These are phyloP conservation scores for Aspergillus chevalieri DNA, from an alignment of 2,329 filamentous ascomycete genomes.

Conservation along the genomic window DNA sequence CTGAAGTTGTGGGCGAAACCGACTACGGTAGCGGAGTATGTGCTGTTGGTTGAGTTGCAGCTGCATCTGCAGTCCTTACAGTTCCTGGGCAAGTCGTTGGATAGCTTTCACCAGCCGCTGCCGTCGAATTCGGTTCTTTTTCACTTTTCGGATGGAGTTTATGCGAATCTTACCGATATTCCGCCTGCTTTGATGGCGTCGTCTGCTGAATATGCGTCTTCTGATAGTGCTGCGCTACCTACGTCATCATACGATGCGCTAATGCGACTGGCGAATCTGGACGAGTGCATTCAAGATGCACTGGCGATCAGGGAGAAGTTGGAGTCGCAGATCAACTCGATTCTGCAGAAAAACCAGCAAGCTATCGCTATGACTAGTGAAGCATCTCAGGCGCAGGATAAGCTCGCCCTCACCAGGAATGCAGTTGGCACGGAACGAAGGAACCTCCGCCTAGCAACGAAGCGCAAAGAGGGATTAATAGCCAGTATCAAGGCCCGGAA, in stretches of 20 bases:
- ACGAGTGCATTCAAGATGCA: slow-evolving; percentile 86
- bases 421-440: slow-evolving; percentile 60
- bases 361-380: slow-evolving; percentile 25
- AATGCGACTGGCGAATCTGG: slow-evolving; percentile 80
- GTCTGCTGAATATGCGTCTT: slow-evolving; percentile 13
- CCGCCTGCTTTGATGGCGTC: slow-evolving; percentile 38
- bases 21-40: slow-evolving; percentile 47
- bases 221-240: slow-evolving; percentile 45
- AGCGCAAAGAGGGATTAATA: slow-evolving; percentile 61
- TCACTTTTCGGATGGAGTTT: slow-evolving; percentile 79
- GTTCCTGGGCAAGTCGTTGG: slow-evolving; percentile 64
- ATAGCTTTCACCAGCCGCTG: slow-evolving; percentile 63
- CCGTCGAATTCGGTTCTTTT: slow-evolving; percentile 79
- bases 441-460: slow-evolving; percentile 56
- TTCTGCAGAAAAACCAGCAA: slow-evolving; percentile 34
- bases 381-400: slow-evolving; percentile 35
- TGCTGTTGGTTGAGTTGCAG: slow-evolving; percentile 66
- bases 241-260: slow-evolving; percentile 82
- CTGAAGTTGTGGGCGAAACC: slow-evolving; percentile 69
- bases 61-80: slow-evolving; percentile 68
- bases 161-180: slow-evolving; percentile 67
- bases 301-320: slow-evolving; percentile 68
- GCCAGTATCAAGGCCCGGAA: slow-evolving; percentile 60
- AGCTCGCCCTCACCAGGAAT: slow-evolving; percentile 37
- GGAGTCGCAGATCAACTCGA: slow-evolving; percentile 66